These are phyloP conservation scores for Leccinellum albellum DNA, from an alignment of 768 basidiomycete species.

Conservation along the genomic window DNA sequence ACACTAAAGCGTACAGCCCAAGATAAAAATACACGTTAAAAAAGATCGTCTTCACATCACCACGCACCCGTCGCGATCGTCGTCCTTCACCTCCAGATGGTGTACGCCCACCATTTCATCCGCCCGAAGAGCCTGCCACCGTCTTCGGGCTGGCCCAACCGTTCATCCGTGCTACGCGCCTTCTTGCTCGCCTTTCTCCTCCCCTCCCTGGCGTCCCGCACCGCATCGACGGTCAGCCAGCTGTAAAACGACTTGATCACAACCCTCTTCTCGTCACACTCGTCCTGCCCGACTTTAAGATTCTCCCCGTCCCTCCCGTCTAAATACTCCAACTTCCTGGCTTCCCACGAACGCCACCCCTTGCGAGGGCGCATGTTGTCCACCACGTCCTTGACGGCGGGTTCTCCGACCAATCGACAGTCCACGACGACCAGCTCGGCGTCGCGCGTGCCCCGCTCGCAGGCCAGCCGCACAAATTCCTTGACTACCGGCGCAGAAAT, in stretches of 20 bases:
- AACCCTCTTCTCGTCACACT: constrained; percentile 70
- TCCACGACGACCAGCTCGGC: constrained; percentile 69
- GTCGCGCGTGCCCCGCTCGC: constrained; percentile 44
- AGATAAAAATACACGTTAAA: constrained; percentile 26
- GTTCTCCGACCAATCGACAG: constrained; percentile 67
- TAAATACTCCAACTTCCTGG: constrained; percentile 63
- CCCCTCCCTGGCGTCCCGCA: constrained; percentile 57
- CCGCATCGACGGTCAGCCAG: constrained; percentile 83
- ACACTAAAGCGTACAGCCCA: constrained; percentile 28
- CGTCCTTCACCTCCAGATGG: constrained; percentile 43
- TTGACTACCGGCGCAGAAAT: constrained; percentile 56
- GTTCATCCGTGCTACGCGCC: constrained; percentile 34
- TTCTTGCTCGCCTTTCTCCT: constrained; percentile 54
- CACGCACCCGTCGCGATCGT: constrained; percentile 59
- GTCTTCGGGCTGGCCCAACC: constrained; percentile 29
- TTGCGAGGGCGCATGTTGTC: constrained; percentile 58
- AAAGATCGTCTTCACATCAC: constrained; percentile 49
- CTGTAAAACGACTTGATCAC: constrained; percentile 83
- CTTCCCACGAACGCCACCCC: constrained; percentile 75
- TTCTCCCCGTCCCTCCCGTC: constrained; percentile 68
- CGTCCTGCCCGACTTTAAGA: constrained; percentile 69
- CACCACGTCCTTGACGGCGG: constrained; percentile 57
- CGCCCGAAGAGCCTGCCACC: constrained; percentile 21
- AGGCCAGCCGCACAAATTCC: constrained; percentile 60
- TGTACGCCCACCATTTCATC: constrained; percentile 36